phyloP scores from a whole-genome alignment of 257 asterid genomes.

The Jacaranda mimosifolia region DNA sequence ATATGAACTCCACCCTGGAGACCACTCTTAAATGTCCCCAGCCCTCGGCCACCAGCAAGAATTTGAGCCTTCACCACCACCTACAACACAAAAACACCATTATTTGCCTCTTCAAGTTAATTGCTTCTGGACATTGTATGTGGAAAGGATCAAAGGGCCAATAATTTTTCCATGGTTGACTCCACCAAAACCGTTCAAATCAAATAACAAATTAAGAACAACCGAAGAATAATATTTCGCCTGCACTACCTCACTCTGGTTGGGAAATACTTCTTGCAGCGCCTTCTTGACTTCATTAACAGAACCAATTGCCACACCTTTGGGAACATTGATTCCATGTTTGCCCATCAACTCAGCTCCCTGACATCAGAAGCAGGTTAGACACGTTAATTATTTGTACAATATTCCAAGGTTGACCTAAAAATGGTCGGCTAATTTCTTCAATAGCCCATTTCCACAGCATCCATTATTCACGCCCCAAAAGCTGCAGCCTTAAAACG shows the following conservation, averaged over 20 bases:
- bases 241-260: constrained; percentile 70
- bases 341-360: constrained; percentile 93
- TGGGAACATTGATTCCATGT: constrained; percentile 91
- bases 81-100: constrained; percentile 48
- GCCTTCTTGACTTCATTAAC: constrained; percentile 70
- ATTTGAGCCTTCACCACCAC: constrained; percentile 92
- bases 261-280: constrained; percentile 61
- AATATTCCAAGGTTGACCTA: constrained; percentile 20
- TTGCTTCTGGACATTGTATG: constrained; percentile 5
- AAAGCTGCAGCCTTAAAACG: constrained; percentile 1
- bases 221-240: background rate
- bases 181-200: constrained; percentile 20
- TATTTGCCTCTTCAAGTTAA: constrained; percentile 21
- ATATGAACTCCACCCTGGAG: constrained; percentile 95
- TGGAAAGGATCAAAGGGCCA: background rate
- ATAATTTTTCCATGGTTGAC: background rate
- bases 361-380: constrained; percentile 43
- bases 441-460: constrained; percentile 20
- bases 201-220: constrained; percentile 5
- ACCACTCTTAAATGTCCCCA: constrained; percentile 95
- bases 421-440: background rate
- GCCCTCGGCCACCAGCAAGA: constrained; percentile 95
- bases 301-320: constrained; percentile 82
- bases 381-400: background rate
- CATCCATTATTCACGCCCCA: constrained; percentile 14